Evolutionary conservation across 192 early-diverging fungal genomes (phyloP).

Genomic region (Diversispora epigaea): DNA sequence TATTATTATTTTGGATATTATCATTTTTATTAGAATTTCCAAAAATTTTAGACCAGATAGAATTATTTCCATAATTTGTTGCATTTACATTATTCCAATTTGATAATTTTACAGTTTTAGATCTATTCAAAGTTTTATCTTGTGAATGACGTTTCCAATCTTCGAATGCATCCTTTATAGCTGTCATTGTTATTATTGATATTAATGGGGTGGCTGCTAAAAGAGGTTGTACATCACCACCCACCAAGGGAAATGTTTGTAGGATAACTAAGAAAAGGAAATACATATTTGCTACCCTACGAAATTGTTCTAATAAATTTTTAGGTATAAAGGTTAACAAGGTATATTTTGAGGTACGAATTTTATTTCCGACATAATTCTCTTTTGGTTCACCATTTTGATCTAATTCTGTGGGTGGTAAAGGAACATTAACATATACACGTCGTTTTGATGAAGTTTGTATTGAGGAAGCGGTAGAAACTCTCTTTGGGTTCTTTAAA

Average conservation of each 20-base stretch:
- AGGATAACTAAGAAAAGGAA: conserved; percentile 88
- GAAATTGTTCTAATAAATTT: conserved; percentile 97
- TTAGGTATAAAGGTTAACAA: conserved; percentile 88
- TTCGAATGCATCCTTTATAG: conserved; percentile 89
- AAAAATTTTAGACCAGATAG: conserved; percentile 25
- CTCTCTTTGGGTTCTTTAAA: background rate
- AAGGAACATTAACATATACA: conserved; percentile 42
- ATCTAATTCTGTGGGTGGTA: conserved; percentile 32
- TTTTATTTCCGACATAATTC: conserved; percentile 64
- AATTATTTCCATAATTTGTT: conserved; percentile 14
- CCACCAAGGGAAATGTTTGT: conserved; percentile 61
- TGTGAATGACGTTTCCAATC: conserved; percentile 84
- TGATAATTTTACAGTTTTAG: conserved; percentile 50
- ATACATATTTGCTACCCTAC: conserved; percentile 92
- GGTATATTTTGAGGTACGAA: conserved; percentile 91
- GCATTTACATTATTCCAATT: conserved; percentile 68
- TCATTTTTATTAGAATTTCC: background rate
- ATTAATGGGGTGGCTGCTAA: conserved; percentile 81
- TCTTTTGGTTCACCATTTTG: conserved; percentile 34
- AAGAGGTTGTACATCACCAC: conserved; percentile 63
- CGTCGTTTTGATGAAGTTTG: conserved; percentile 38
- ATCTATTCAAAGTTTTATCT: conserved; percentile 82
- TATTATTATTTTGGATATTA: background rate
- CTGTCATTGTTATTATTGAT: conserved; percentile 75
- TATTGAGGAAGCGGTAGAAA: conserved; percentile 36